Evolutionary conservation across 2,329 filamentous ascomycete genomes (phyloP).

Genomic region (Elsinoe necatrix): DNA sequence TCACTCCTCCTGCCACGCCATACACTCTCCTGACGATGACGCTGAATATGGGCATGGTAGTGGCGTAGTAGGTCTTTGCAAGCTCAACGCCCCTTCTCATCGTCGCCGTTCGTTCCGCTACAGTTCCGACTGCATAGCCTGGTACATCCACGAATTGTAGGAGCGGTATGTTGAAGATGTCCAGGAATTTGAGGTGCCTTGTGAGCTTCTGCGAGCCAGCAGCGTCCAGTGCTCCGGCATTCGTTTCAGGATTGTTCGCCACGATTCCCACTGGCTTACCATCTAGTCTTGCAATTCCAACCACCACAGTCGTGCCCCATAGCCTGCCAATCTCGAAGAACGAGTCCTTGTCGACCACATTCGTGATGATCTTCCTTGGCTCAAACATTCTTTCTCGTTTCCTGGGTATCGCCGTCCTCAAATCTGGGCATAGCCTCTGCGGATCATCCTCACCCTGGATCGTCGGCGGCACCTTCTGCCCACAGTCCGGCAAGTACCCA

Average conservation of each 20-base stretch:
- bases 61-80: slow-evolving; percentile 53
- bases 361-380: slow-evolving; percentile 48
- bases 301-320: slow-evolving; percentile 55
- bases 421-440: slow-evolving; percentile 39
- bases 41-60: slow-evolving; percentile 54
- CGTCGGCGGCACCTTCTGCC: slow-evolving; percentile 46
- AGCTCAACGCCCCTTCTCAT: slow-evolving; percentile 58
- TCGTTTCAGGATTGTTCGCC: slow-evolving; percentile 53
- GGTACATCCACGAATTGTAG: slow-evolving; percentile 57
- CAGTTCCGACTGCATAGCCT: slow-evolving; percentile 56
- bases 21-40: slow-evolving; percentile 55
- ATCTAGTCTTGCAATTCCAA: slow-evolving; percentile 50
- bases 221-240: slow-evolving; percentile 54
- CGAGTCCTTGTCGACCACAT: slow-evolving; percentile 46
- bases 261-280: slow-evolving; percentile 53
- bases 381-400: slow-evolving; percentile 54
- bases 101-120: slow-evolving; percentile 53
- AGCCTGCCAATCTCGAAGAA: slow-evolving; percentile 58
- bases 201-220: slow-evolving; percentile 53
- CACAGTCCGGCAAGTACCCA: slow-evolving; percentile 50
- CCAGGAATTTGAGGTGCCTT: slow-evolving; percentile 53
- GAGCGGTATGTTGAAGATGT: slow-evolving; percentile 57
- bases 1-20: slow-evolving; percentile 56
- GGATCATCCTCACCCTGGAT: slow-evolving; percentile 39
- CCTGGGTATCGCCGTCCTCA: slow-evolving; percentile 51